These are phyloP conservation scores for Fusarium torreyae DNA, from an alignment of 2,329 filamentous ascomycete species.

Conservation along the genomic window DNA sequence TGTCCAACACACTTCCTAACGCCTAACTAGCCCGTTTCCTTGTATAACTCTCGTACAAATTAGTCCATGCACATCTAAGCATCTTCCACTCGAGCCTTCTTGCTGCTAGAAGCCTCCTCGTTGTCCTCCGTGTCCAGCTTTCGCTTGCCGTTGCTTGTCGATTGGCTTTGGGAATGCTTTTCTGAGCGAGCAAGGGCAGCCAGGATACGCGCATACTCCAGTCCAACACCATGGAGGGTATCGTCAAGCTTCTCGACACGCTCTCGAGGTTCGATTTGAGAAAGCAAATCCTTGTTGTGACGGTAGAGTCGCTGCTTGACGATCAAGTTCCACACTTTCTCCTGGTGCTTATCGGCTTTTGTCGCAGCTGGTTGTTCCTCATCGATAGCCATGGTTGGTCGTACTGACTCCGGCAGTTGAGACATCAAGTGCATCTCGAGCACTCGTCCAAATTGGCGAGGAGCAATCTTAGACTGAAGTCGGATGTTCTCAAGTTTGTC, in stretches of 20 bases:
- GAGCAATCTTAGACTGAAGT: constrained; percentile 77
- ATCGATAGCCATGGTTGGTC: constrained; percentile 64
- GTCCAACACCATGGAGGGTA: constrained; percentile 76
- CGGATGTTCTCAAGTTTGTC: constrained; percentile 71
- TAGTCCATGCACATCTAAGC: constrained; percentile 36
- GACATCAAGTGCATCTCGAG: constrained; percentile 83
- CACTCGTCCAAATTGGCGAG: constrained; percentile 81
- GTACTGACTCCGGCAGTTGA: constrained; percentile 68
- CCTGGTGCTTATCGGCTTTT: constrained; percentile 72
- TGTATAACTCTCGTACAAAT: not conserved
- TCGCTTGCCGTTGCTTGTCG: constrained; percentile 60
- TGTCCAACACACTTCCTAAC: constrained; percentile 26
- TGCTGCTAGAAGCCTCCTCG: constrained; percentile 57
- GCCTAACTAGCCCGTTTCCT: constrained; percentile 25
- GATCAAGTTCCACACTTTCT: constrained; percentile 80
- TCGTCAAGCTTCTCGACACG: constrained; percentile 80
- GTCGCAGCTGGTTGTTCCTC: constrained; percentile 62
- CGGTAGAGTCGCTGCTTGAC: constrained; percentile 84
- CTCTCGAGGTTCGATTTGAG: constrained; percentile 77
- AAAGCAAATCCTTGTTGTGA: constrained; percentile 80
- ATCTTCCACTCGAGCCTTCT: constrained; percentile 63
- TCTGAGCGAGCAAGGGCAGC: constrained; percentile 60
- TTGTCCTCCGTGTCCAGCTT: constrained; percentile 56
- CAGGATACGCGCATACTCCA: constrained; percentile 80
- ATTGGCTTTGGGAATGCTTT: constrained; percentile 46